A percentile compares a stretch with the other conserved stretches of the same genome.
Conservation (phyloP, 768 basidiomycete genomes). For the Boletales sp. region DNA sequence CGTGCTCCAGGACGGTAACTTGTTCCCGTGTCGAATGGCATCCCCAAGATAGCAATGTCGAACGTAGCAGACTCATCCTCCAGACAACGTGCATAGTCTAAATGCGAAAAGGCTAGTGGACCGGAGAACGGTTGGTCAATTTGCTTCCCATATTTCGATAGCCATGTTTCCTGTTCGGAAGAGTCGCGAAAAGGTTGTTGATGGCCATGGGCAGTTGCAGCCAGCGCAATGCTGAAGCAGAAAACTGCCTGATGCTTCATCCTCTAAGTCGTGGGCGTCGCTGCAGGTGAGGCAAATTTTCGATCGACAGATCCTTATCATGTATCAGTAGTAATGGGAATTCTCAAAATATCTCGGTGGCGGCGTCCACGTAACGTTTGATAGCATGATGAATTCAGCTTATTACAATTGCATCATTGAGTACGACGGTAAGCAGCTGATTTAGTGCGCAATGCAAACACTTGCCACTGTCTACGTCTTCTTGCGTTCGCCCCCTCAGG, state of each 20-base stretch:
- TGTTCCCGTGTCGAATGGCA: slow-evolving; percentile 74
- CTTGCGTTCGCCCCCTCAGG: slow-evolving; percentile 34
- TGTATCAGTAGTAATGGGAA: not conserved
- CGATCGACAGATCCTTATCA: no score
- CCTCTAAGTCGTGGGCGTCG: not conserved
- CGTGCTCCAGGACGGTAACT: slow-evolving; percentile 63
- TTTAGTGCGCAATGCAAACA: slow-evolving; percentile 39
- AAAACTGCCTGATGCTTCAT: slow-evolving; percentile 12
- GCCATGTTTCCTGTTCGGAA: slow-evolving; percentile 45
- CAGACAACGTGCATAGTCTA: slow-evolving; percentile 49
- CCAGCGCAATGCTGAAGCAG: not conserved
- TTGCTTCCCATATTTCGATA: slow-evolving; percentile 70
- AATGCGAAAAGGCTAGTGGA: slow-evolving; percentile 78
- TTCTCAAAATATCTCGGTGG: not conserved
- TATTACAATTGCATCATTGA: not conserved
- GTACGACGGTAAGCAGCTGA: slow-evolving; percentile 24
- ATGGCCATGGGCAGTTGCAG: not conserved
- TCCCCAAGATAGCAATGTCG: slow-evolving; percentile 74
- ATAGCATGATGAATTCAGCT: no score
- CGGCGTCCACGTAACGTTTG: no score
- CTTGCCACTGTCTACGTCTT: slow-evolving; percentile 46
- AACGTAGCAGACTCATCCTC: slow-evolving; percentile 19
- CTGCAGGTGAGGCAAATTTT: not conserved
- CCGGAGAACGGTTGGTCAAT: slow-evolving; percentile 76
- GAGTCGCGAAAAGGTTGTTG: slow-evolving; percentile 14